Evolutionary conservation across 768 basidiomycete species (phyloP), one percentile per base, ranked within the genome.

Genomic region (Pleurotus pulmonarius): DNA sequence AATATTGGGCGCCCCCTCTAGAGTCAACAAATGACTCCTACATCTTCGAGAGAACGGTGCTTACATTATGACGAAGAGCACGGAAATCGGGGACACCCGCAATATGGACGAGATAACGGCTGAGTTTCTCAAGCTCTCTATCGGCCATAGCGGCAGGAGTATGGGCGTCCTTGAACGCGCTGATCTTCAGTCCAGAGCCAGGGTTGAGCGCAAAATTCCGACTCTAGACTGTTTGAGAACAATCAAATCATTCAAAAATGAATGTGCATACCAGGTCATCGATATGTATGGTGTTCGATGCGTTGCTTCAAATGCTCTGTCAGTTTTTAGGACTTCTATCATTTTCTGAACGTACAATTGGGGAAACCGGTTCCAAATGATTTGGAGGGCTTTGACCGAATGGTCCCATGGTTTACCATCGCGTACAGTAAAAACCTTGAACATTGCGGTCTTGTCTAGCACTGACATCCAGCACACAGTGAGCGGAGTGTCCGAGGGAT

Each of bases 181-280:
- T 79, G 24, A 94, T 92, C 70, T 90, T 92, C 39, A 95, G 75
- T 4, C 92, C 93, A 70, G 91, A 85, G 44, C 76, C 78, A 1
- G 91, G 90, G 64, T 96, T 94, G 58, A 94, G 74, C 3, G 92
- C 93, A 70, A 94, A 94, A 66, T 94, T 94, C 13, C 92, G 83
- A 56, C 86, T 83, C 82, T 89, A 59, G 6, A 49, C 39, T 55
- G 8, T 43, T 55, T 37, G 61, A 47, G 9, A 59, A 45, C 15
- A 26, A 55, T 39, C 11, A 11, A 22, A 29, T 25, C 39, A 6
- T 46, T 15, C 39, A 44, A 20, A 29, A 24, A 13, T 51, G 47
- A 24, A 34, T 25, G 2, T 11, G 66, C 78, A 58, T 59, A 86
- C 85, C 46, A 96, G 76, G 67, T 94, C 92, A 67, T 96, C 94